Percentiles rank a stretch among this genome's conserved stretches.
Conservation (phyloP, 179 eudicot genomes). For the Gypsophila paniculata region DNA sequence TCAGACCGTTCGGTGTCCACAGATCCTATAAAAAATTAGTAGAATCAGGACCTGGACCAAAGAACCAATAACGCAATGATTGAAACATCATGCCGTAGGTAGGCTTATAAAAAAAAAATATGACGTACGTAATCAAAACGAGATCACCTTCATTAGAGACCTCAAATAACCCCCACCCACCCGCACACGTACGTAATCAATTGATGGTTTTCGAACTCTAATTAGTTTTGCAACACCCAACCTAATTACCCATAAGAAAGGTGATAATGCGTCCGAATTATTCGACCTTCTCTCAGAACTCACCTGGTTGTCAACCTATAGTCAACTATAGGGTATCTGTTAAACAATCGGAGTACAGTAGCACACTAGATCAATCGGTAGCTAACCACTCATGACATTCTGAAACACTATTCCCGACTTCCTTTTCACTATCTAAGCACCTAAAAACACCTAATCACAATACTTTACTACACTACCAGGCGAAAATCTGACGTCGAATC, state of each 20-base stretch:
- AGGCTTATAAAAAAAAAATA: neutral
- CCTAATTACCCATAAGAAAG: too few species aligned
- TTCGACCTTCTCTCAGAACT: conserved; percentile 3
- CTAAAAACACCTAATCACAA: neutral
- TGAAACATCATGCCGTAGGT: conserved; percentile 3
- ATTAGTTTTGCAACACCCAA: too few species aligned
- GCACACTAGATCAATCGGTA: neutral
- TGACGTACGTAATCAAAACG: neutral
- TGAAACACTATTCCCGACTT: too few species aligned
- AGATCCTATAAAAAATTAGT: conserved; percentile 19
- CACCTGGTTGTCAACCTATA: neutral
- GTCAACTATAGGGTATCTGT: neutral
- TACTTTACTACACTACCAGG: neutral
- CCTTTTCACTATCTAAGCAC: too few species aligned
- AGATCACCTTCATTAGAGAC: too few species aligned
- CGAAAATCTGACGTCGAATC: neutral
- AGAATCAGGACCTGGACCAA: neutral
- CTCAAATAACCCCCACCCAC: neutral
- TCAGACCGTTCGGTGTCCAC: conserved; percentile 22
- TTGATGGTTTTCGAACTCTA: too few species aligned
- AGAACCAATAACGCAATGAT: neutral
- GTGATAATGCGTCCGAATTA: neutral
- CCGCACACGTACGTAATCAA: too few species aligned
- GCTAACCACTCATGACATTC: too few species aligned
- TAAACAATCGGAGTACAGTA: neutral